These are phyloP conservation scores for Fusarium clavum DNA, from an alignment of 2,329 filamentous ascomycete species.

Conservation along the genomic window DNA sequence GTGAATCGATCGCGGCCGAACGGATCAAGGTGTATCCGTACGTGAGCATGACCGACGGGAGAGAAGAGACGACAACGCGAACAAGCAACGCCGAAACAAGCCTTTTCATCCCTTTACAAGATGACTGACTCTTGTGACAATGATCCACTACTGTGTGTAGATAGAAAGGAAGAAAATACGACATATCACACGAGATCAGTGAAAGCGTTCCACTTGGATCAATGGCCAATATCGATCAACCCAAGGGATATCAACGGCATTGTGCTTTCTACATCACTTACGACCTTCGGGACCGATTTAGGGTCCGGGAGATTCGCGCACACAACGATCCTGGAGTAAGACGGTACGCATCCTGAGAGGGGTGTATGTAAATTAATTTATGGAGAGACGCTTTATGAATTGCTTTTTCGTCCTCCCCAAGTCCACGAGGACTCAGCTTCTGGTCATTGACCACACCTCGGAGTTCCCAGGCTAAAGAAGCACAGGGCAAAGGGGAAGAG, in stretches of 20 bases:
- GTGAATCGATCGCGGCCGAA: slow-evolving; percentile 9
- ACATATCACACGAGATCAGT: slow-evolving; percentile 28
- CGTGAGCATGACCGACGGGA: slow-evolving; percentile 26
- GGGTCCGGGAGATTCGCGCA: slow-evolving; percentile 8
- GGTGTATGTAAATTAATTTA: slow-evolving; percentile 17
- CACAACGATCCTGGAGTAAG: slow-evolving; percentile 16
- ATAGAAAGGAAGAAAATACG: slow-evolving; percentile 7
- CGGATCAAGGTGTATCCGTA: not conserved
- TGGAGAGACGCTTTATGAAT: slow-evolving; percentile 13
- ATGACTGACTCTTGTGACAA: slow-evolving; percentile 11
- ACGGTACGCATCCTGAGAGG: slow-evolving; percentile 17
- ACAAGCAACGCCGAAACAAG: slow-evolving; percentile 29
- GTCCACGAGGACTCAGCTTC: not conserved
- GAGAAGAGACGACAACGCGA: slow-evolving; percentile 44
- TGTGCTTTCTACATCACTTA: slow-evolving; percentile 15
- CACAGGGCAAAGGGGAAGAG: slow-evolving; percentile 1
- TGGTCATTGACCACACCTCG: not conserved
- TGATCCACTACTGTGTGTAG: slow-evolving; percentile 31
- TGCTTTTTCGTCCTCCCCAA: slow-evolving; percentile 29
- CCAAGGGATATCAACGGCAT: slow-evolving; percentile 31
- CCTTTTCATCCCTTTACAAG: slow-evolving; percentile 20
- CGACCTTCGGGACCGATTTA: slow-evolving; percentile 12
- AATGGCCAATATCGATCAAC: slow-evolving; percentile 2
- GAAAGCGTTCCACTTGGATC: slow-evolving; percentile 17
- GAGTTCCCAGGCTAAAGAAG: slow-evolving; percentile 13